Evolutionary conservation across 192 early-diverging fungal species (phyloP), one percentile per base, ranked within the genome.

Genomic region (Phycomyces nitens): DNA sequence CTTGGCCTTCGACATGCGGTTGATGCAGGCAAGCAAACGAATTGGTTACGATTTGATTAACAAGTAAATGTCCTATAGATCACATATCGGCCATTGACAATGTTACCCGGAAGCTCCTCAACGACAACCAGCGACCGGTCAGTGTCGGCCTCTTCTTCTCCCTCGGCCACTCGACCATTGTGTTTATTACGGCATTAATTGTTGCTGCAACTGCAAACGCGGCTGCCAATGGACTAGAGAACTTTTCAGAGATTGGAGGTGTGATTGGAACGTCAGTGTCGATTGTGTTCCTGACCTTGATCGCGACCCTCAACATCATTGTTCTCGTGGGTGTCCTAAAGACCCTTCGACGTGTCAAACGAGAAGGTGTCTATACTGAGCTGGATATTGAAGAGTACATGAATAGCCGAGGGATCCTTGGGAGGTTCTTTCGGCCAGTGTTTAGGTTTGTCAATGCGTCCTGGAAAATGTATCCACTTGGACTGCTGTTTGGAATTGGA

Each of bases 61-160:
- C 40, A 16, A 7, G 6, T 26, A 14, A 42, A 53, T 39, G 49
- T 21, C 44, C 16, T 6, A 50, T 38, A 72, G 88, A 89, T 58
- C 88, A 90, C 64, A 80, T 89, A 26, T 83, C 88, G 0, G 87
- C 88, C 3, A 89, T 89, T 63, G 88, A 89, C 60, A 89, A 89
- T 58, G 83, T 88, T 11, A 89, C 88, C 12, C 71, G 88, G 15
- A 81, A 82, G 43, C 70, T 90, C 16, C 66, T 86, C 0, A 65
- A 68, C 29, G 64, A 76, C 23, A 61, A 61, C 14, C 53, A 79
- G 34, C 62, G 66, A 29, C 81, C 88, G 0, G 71, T 88, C 0
- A 75, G 78, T 43, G 86, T 90, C 18, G 88, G 88, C 0, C 66
- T 89, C 0, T 90, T 81, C 49, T 90, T 90, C 58, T 81, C 88